Conservation (phyloP, 2,329 filamentous ascomycete species). For the Cordyceps javanica region DNA sequence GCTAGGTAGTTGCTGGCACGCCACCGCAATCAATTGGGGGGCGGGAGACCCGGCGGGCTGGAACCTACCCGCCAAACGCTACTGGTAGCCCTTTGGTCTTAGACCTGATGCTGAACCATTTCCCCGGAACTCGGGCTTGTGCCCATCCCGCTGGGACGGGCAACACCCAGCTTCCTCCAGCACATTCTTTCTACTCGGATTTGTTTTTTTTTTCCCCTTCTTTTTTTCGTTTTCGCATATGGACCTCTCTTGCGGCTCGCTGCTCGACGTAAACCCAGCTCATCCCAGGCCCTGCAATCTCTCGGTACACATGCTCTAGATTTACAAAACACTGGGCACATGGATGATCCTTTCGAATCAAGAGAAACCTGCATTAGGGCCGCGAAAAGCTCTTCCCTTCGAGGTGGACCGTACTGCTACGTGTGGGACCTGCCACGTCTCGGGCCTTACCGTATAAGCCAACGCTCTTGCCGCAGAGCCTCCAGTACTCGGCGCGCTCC, state of each 20-base stretch:
- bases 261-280: too few relatives aligned
- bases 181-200: too few relatives aligned
- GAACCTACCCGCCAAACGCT: constrained; percentile 5
- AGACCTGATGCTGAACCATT: constrained; percentile 9
- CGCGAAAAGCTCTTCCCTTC: neutral
- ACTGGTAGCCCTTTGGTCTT: constrained; percentile 2
- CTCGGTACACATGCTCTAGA: neutral
- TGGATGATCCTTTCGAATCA: neutral
- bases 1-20: neutral
- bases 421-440: constrained; percentile 8
- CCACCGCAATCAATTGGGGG: neutral
- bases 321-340: neutral
- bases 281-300: too few relatives aligned
- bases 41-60: constrained; percentile 8
- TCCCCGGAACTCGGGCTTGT: constrained; percentile 5
- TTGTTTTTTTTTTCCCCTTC: neutral
- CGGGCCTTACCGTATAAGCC: constrained; percentile 2
- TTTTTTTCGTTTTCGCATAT: neutral
- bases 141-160: neutral
- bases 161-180: neutral
- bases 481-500: neutral
- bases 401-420: constrained; percentile 4
- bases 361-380: constrained; percentile 5
- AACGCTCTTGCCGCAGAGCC: neutral
- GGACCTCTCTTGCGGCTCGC: neutral